Evolutionary conservation across 768 basidiomycete genomes (phyloP), one percentile per base, ranked within the genome.

Genomic region (Asterophora lycoperdoides): DNA sequence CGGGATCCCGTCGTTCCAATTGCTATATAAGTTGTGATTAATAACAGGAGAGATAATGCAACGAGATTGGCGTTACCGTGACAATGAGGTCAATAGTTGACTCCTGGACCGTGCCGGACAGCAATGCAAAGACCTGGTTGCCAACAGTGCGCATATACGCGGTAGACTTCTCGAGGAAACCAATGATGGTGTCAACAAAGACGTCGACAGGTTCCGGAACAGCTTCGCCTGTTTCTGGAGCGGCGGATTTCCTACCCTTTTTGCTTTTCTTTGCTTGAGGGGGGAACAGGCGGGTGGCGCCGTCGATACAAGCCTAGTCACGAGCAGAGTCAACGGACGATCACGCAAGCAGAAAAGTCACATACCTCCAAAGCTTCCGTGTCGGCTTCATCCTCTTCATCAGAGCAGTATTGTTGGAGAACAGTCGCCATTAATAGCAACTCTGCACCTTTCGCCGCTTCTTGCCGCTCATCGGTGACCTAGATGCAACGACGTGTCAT

Each of bases 111-210:
- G 76, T 73, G 14, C 78, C 73, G 18, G 88, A 83, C 19, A 95
- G 68, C 42, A 87, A 71, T 11, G 81, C 77, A 60, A 97, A 94
- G 5, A 82, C 83, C 56, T 89, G 80, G 44, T 86, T 93, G 5
- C 86, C 88, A 19, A 92, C 72, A 2, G 82, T 79, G 28, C 92
- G 83, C 68, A 88, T 75, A 63, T 87, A 94, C 34, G 83, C 79
- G 4, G 84, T 87, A 2, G 85, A 83, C 49, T 86, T 80, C 63
- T 97, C 93, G 32, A 99, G 68, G 60, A 89, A 86, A 5, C 91
- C 91, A 41, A 99, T 89, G 42, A 97, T 80, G n/a, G 78, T 77
- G 61, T 97, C 93, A 29, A 94, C 83, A 34, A 97, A 75, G 37
- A 93, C 67, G 53, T 96, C 93, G 46, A 94, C 80, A 1, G 93